A percentile compares a stretch with the other conserved stretches of the same genome.
Evolutionary conservation across 2,329 filamentous ascomycete species (phyloP).

Genomic region (Ascosphaera apis): DNA sequence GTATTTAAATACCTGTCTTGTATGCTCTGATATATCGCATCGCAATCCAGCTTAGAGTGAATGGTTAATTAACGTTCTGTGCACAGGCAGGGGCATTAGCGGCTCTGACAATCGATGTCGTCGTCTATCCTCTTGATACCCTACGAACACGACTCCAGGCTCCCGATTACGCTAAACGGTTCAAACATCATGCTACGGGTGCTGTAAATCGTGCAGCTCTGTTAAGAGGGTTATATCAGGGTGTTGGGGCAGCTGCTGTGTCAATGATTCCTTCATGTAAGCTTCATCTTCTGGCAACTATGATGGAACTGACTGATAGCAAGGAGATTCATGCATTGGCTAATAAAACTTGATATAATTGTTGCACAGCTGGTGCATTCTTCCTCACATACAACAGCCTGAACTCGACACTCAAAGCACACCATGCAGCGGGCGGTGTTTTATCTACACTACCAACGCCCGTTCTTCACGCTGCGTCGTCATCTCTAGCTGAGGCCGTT

Average conservation of each 20-base stretch:
- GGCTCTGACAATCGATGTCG: conserved; percentile 63
- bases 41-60: too few species aligned
- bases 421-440: conserved; percentile 15
- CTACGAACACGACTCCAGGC: conserved; percentile 72
- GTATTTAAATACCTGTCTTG: too few species aligned
- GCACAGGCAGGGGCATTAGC: conserved; percentile 58
- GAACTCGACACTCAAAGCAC: conserved; percentile 38
- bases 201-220: conserved; percentile 31
- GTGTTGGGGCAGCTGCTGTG: conserved; percentile 61
- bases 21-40: too few species aligned
- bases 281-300: conserved; percentile 1
- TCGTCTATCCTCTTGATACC: conserved; percentile 75
- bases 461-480: conserved; percentile 49
- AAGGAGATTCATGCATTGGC: too few species aligned
- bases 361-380: conserved; percentile 65
- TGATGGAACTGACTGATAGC: not conserved
- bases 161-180: conserved; percentile 46
- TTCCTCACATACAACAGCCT: conserved; percentile 72
- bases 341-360: too few species aligned
- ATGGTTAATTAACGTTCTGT: too few species aligned
- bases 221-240: conserved; percentile 63
- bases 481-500: conserved; percentile 55
- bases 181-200: conserved; percentile 32
- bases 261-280: conserved; percentile 70
- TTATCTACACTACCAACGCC: conserved; percentile 30